Base-by-base conservation (phyloP, 805 yeast genomes). In the Wickerhamomyces ciferrii region DNA sequence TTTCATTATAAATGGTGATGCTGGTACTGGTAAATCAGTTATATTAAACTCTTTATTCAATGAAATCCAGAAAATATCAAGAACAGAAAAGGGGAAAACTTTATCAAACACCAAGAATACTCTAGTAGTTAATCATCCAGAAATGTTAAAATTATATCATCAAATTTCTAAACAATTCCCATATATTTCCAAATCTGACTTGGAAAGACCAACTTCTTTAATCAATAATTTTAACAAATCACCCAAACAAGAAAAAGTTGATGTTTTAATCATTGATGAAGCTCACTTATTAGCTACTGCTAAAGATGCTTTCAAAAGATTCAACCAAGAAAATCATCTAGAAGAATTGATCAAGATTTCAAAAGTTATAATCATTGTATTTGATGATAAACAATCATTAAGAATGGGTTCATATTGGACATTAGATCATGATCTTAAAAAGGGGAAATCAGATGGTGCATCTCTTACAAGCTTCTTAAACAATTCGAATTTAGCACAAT, bases 11-110 rank as follows among this genome's bases (percentile, higher is more conserved):
- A 66, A 71, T 48, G 78, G 78, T 43, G 75, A 71, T 57, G 76
- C 77, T 6, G 78, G 78, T 21, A 73, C 78, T 0, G 78, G 78
- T 13, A 73, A 72, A 50, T 66, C 72, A 15, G 76, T 70, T 3
- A 62, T 72, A 10, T 53, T 72, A 45, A 72, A 73, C 45, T 55
- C 74, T 7, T 41, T 73, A 23, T 71, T 73, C 53, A 70, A 72
- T 46, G 73, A 71, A 15, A 60, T 72, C 15, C 77, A 72, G 49
- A 60, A 52, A 36, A 31, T 54, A 4, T 50, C 70, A 4, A 54
- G 51, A 40, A 48, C 51, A 3, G 32, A 50, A 2, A 46, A 46
- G 15, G 58, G 58, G 32, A 52, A 58, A 34, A 35, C 51, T 1
- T 45, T 69, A 18, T 46, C 52, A 6, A 60, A 60, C 2, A 68